Evolutionary conservation across 2,329 filamentous ascomycete genomes (phyloP).

Genomic region (Spiromastix sp.): DNA sequence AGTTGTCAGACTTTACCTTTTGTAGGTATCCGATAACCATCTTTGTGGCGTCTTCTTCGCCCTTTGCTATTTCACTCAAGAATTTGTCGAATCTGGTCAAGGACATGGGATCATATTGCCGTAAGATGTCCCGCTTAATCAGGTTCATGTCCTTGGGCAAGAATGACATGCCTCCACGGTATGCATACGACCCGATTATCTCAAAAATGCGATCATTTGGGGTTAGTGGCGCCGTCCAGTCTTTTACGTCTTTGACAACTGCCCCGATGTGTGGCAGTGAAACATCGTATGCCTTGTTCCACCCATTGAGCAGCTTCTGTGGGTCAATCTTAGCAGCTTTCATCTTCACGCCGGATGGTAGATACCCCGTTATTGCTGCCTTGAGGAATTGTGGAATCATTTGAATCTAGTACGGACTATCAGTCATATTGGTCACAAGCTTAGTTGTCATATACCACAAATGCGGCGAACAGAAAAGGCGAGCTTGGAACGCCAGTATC

Average conservation of each 20-base stretch:
- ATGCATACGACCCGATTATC: constrained; percentile 3
- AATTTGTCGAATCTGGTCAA: neutral
- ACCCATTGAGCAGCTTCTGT: neutral
- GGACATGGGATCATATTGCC: neutral
- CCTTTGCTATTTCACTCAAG: neutral
- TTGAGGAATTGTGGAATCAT: neutral
- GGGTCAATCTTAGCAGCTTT: neutral
- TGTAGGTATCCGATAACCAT: neutral
- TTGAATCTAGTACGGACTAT: neutral
- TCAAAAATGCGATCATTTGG: constrained; percentile 1
- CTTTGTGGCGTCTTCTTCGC: constrained; percentile 1
- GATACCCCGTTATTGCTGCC: constrained; percentile 1
- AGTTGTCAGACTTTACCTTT: neutral
- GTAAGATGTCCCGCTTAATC: constrained; percentile 1
- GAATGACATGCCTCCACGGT: neutral
- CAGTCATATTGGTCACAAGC: neutral
- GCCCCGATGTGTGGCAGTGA: neutral
- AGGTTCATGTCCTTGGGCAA: constrained; percentile 1
- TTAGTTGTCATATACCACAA: neutral
- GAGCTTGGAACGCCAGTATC: no score
- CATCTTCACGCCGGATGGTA: constrained; percentile 1
- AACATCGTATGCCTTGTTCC: constrained; percentile 1
- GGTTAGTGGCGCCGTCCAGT: constrained; percentile 1
- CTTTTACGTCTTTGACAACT: neutral
- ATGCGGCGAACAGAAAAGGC: no score